Percentiles rank a stretch among this genome's conserved stretches.
Conservation (phyloP, 2,329 filamentous ascomycete species). For the Talaromyces marneffei region DNA sequence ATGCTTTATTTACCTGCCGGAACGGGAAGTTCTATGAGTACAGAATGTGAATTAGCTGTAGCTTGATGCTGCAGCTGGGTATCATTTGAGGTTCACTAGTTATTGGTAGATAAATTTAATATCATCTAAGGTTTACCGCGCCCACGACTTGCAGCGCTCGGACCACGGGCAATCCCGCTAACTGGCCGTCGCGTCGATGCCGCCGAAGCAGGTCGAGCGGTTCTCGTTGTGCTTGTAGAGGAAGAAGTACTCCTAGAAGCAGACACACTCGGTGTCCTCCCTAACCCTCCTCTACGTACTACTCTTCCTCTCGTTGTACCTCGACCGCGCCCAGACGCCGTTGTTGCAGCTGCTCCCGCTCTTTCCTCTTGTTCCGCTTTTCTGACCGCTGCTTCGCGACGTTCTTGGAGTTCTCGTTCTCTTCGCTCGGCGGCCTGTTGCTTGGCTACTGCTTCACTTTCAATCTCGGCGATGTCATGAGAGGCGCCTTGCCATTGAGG, state of each 20-base stretch:
- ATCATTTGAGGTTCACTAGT: neutral
- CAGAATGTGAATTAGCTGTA: neutral
- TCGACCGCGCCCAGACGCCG: slow-evolving; percentile 25
- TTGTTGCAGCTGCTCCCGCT: slow-evolving; percentile 30
- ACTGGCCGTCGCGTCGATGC: slow-evolving; percentile 31
- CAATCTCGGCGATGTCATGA: slow-evolving; percentile 78
- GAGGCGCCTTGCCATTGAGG: slow-evolving; percentile 84
- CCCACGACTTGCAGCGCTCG: slow-evolving; percentile 29
- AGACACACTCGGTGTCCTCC: slow-evolving; percentile 33
- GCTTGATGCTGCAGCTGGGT: neutral
- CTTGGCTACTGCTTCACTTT: slow-evolving; percentile 67
- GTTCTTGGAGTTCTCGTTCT: slow-evolving; percentile 70
- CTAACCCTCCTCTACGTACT: slow-evolving; percentile 28
- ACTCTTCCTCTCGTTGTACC: slow-evolving; percentile 31
- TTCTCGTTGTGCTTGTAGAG: slow-evolving; percentile 3
- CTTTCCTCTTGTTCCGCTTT: slow-evolving; percentile 47
- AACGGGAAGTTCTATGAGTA: neutral
- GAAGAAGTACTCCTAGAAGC: slow-evolving; percentile 11
- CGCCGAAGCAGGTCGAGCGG: slow-evolving; percentile 15
- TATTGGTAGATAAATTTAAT: neutral
- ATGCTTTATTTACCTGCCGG: neutral
- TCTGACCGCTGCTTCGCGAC: slow-evolving; percentile 61
- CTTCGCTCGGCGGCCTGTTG: slow-evolving; percentile 73
- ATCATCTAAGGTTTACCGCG: slow-evolving; percentile 20
- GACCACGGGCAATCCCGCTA: slow-evolving; percentile 37